A percentile compares a stretch with the other conserved stretches of the same genome.
phyloP scores from a whole-genome alignment of 2,329 filamentous ascomycete species.

The Fusarium transvaalense region DNA sequence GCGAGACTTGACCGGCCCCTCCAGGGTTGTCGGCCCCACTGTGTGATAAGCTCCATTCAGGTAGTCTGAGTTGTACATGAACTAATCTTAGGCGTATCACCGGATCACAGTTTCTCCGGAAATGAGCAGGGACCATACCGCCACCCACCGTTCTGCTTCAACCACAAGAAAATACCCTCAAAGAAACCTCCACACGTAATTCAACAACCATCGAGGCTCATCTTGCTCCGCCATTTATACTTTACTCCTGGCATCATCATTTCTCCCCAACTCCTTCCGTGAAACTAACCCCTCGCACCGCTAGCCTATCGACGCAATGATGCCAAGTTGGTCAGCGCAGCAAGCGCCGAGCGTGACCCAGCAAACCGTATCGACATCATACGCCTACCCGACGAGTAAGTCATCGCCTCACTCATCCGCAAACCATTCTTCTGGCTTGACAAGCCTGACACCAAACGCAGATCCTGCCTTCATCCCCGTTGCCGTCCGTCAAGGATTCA shows the following conservation, averaged over 20 bases:
- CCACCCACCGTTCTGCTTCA: conserved; percentile 43
- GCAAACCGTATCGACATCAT: conserved; percentile 52
- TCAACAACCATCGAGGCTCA: conserved; percentile 25
- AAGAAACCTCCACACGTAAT: conserved; percentile 21
- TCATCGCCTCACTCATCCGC: conserved; percentile 22
- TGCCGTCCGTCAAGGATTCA: conserved; percentile 71
- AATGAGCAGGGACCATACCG: conserved; percentile 48
- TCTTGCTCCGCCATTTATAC: conserved; percentile 26
- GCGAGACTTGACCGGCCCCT: conserved; percentile 28
- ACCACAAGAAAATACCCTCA: conserved; percentile 47
- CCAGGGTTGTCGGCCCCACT: conserved; percentile 37
- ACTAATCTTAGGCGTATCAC: neutral
- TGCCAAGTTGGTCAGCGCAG: conserved; percentile 56
- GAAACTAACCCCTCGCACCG: conserved; percentile 45
- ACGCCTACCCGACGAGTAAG: conserved; percentile 57
- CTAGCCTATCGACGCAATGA: conserved; percentile 49
- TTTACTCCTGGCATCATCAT: conserved; percentile 28
- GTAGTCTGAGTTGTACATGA: neutral
- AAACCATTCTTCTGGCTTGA: neutral
- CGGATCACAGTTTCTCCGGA: conserved; percentile 34
- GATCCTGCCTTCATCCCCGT: conserved; percentile 72
- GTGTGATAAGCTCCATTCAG: conserved; percentile 27
- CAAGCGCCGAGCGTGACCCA: conserved; percentile 58
- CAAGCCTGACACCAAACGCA: conserved; percentile 47
- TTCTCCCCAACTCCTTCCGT: conserved; percentile 23